These are phyloP conservation scores for Didymella pinodella DNA, from an alignment of 2,329 filamentous ascomycete genomes.

Conservation along the genomic window DNA sequence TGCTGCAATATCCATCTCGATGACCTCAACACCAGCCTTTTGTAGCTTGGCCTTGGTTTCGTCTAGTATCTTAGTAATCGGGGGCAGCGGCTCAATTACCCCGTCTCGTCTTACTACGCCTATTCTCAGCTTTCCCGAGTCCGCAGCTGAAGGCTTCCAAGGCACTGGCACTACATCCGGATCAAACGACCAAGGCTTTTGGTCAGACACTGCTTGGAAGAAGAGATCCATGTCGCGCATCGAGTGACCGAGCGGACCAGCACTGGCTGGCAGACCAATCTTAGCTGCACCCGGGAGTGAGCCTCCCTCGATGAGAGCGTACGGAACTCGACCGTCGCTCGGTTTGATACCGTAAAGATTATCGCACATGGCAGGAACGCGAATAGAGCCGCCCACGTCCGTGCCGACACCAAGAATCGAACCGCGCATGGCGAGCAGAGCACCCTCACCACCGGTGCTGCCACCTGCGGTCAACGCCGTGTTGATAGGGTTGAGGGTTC, in stretches of 20 bases:
- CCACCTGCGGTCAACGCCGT: slow-evolving; percentile 60
- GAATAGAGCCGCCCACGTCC: slow-evolving; percentile 63
- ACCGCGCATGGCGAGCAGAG: slow-evolving; percentile 59
- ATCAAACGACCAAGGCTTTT: slow-evolving; percentile 61
- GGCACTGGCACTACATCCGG: slow-evolving; percentile 52
- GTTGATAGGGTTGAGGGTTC: slow-evolving; percentile 60
- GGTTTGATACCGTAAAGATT: slow-evolving; percentile 59
- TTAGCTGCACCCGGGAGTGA: slow-evolving; percentile 58
- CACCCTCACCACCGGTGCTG: slow-evolving; percentile 62
- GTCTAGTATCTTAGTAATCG: slow-evolving; percentile 56
- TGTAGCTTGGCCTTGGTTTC: slow-evolving; percentile 51
- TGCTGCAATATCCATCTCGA: slow-evolving; percentile 64
- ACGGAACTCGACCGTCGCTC: slow-evolving; percentile 59
- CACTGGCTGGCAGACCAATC: slow-evolving; percentile 53
- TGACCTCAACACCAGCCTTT: slow-evolving; percentile 60
- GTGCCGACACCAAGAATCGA: slow-evolving; percentile 62
- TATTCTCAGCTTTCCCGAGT: slow-evolving; percentile 50
- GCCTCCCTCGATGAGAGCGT: slow-evolving; percentile 61
- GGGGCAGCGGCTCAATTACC: slow-evolving; percentile 61
- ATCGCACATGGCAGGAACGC: slow-evolving; percentile 61
- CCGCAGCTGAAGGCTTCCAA: slow-evolving; percentile 44
- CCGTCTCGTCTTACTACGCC: slow-evolving; percentile 61
- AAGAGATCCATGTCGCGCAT: slow-evolving; percentile 62
- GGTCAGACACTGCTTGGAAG: slow-evolving; percentile 61
- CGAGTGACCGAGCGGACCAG: slow-evolving; percentile 57